Percentiles rank a stretch among this genome's conserved stretches.
Evolutionary conservation across 1,284 basidiomycete species (phyloP).

Genomic region (Puccinia horiana): DNA sequence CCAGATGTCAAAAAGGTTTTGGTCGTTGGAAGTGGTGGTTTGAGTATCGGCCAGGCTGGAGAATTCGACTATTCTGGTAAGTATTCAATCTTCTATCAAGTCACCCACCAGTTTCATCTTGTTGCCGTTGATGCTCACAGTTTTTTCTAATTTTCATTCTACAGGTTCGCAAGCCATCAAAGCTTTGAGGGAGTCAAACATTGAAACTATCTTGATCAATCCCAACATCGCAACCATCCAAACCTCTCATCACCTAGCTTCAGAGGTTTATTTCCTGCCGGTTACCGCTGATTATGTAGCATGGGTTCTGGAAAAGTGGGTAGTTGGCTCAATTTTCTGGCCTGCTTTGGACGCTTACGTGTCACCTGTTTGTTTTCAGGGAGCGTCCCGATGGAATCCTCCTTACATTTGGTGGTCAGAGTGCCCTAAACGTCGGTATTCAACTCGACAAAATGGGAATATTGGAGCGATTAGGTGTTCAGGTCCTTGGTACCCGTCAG

Average conservation of each 20-base stretch:
- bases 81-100: slow-evolving; percentile 50
- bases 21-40: slow-evolving; percentile 92
- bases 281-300: slow-evolving; percentile 97
- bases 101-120: background rate
- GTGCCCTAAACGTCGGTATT: slow-evolving; percentile 96
- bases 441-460: slow-evolving; percentile 97
- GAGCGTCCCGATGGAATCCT: slow-evolving; percentile 96
- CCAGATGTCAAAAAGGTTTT: slow-evolving; percentile 93
- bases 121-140: background rate
- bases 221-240: slow-evolving; percentile 98
- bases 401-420: slow-evolving; percentile 97
- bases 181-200: slow-evolving; percentile 91
- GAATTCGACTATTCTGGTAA: slow-evolving; percentile 97
- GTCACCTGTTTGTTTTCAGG: slow-evolving; percentile 11
- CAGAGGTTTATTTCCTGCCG: slow-evolving; percentile 95
- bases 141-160: background rate
- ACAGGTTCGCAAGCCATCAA: slow-evolving; percentile 90
- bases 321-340: background rate
- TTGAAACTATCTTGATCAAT: slow-evolving; percentile 93
- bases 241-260: slow-evolving; percentile 92
- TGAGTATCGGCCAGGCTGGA: slow-evolving; percentile 96
- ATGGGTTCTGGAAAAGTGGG: slow-evolving; percentile 86
- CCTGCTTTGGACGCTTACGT: background rate
- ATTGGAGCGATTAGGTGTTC: slow-evolving; percentile 87
- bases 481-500: slow-evolving; percentile 82